Base-by-base conservation (phyloP, 805 yeast species). In the Candida manassasensis region DNA sequence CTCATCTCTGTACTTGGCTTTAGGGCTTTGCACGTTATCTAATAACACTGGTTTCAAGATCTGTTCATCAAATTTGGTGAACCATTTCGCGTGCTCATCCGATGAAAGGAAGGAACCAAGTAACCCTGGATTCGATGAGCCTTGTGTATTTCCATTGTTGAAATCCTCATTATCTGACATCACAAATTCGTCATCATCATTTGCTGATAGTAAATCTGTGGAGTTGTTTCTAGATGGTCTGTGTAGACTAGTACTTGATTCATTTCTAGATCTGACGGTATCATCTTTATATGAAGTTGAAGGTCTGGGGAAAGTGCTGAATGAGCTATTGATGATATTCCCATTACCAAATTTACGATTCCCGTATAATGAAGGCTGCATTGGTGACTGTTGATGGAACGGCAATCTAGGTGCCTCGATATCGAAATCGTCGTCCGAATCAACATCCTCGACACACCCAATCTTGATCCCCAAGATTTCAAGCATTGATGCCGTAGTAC, bases 401-500 rank as follows among this genome's bases (percentile, higher is more conserved):
- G 54, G 63, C 41, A 66, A 47, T 39, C 68, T 53, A 35, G 84
- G 70, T 25, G 85, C 84, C 59, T 89, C 97, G 32, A 88, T 82
- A 53, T 90, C 97, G 56, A 90, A 90, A 56, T 93, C 98, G 52
- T 93, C 97, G 59, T 93, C 98, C 34, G 87, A 78, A 26, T 80
- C 89, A 25, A 53, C 47, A 38, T 86, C 95, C 46, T 81, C 90
- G 13, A 84, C 71, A 43, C 90, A 86, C 1, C 98, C 98, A 2
- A 95, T 84, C 48, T 84, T 82, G 48, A 93, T 94, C 30, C 94
- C 93, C 47, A 93, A 69, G 46, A 90, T 85, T 56, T 93, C 99
- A 40, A 93, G 73, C 99, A 93, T 93, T 29, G 95, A 85, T 1
- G 98, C 97, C 0, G 97, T 93, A 1, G 98, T 93, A 25, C 99